Conservation (phyloP, 2,329 filamentous ascomycete species). For the Myriosclerotinia scirpicola region DNA sequence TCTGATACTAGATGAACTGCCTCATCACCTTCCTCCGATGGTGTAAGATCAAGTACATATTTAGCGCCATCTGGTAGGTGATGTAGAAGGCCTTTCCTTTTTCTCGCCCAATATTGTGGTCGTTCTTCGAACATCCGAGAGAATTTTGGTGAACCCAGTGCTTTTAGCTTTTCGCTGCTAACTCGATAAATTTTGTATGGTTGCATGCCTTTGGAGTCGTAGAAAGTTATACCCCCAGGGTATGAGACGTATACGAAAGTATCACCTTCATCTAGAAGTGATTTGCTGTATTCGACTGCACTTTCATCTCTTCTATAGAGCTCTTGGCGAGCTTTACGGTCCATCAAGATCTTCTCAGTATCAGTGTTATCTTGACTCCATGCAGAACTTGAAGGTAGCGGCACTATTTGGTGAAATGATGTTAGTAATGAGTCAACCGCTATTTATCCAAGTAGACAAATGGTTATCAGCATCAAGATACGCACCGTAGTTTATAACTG, state of each 20-base stretch:
- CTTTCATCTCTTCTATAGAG: slow-evolving; percentile 26
- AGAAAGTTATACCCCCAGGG: slow-evolving; percentile 38
- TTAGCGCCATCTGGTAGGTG: slow-evolving; percentile 48
- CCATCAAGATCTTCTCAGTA: not conserved
- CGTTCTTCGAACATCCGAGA: slow-evolving; percentile 47
- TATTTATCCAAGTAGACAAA: not conserved
- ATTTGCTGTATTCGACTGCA: slow-evolving; percentile 30
- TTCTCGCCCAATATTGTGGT: slow-evolving; percentile 45
- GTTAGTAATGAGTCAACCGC: not conserved
- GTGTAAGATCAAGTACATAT: slow-evolving; percentile 64
- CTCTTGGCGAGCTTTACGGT: not conserved
- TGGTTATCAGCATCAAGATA: not conserved
- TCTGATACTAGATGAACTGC: slow-evolving; percentile 59
- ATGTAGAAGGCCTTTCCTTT: slow-evolving; percentile 37
- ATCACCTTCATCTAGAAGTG: slow-evolving; percentile 42
- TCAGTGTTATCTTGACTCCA: not conserved
- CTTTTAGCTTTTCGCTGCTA: slow-evolving; percentile 49
- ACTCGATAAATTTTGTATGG: slow-evolving; percentile 46
- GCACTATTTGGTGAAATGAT: not conserved
- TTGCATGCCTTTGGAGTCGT: slow-evolving; percentile 34
- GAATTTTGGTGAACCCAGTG: slow-evolving; percentile 51
- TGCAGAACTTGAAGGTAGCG: too few relatives aligned
- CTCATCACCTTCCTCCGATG: slow-evolving; percentile 61
- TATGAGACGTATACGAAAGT: slow-evolving; percentile 47
- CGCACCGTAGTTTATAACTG: not conserved